Base-by-base conservation (phyloP, 768 basidiomycete species). In the Leccinum broughii region DNA sequence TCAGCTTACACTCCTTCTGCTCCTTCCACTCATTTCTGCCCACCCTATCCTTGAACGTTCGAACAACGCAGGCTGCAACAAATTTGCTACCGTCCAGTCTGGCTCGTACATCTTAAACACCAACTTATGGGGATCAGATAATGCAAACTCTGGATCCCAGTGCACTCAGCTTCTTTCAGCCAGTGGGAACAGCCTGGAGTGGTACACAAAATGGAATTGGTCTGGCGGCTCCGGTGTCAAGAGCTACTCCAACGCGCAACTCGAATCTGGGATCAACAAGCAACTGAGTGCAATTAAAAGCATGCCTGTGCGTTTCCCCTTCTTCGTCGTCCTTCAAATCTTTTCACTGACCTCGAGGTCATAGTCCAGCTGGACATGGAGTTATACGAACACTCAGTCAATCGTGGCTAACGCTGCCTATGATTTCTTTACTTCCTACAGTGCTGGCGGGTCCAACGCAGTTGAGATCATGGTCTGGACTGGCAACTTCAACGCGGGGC, bases 401-500 rank as follows among this genome's bases (percentile, higher is more conserved):
- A 71, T 84, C 58, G 80, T 84, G 26, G 80, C 82, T 0, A 78
- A 88, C 58, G 78, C 86, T 28, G 84, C 86, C 6, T 89, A 79
- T 60, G 87, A 89, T 62, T 60, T 88, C 1, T 89, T 89, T 77
- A 88, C 86, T 0, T 81, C 86, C 2, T 66, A 65, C 60, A 74
- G 75, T 5, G 46, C 83, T 37, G 81, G 81, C 1, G 86, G 86
- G 34, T 70, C 77, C 41, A 78, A 78, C 55, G 61, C 64, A 34
- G 65, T 75, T 61, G 80, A 81, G 61, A 77, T 87, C 64, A 89
- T 89, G 87, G 71, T 89, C 60, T 88, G 87, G 87, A 79, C 87
- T 14, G 85, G 78, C 1, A 84, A 81, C 65, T 78, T 71, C 75
- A 81, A 82, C 62, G 80, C 85, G 4, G 79, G 79, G 3, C 87